These are phyloP conservation scores for Saccharomyces hybrid DNA, from an alignment of 1,139 yeast species.

Conservation along the genomic window DNA sequence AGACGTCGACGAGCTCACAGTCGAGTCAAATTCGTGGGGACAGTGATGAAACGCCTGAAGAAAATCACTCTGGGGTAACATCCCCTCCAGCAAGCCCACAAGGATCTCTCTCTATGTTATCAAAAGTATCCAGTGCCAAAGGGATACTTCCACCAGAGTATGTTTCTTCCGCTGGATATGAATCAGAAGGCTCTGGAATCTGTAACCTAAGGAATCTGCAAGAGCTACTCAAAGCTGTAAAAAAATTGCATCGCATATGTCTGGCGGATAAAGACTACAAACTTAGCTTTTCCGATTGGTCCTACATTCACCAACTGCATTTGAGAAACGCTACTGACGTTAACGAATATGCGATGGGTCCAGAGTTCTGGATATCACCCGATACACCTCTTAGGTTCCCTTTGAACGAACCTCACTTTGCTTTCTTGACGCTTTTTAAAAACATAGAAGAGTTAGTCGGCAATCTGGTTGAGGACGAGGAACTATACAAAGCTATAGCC, in stretches of 20 bases:
- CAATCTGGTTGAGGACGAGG: constrained; percentile 10
- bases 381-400: constrained; percentile 62
- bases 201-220: constrained; percentile 16
- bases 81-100: constrained; percentile 1
- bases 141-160: not conserved
- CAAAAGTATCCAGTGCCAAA: not conserved
- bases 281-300: constrained; percentile 44
- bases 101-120: not conserved
- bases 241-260: constrained; percentile 25
- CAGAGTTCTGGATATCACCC: constrained; percentile 51
- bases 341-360: constrained; percentile 18
- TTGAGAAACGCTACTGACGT: constrained; percentile 26
- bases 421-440: constrained; percentile 34
- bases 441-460: constrained; percentile 18
- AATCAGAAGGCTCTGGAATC: constrained; percentile 10
- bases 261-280: constrained; percentile 33
- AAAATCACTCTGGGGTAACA: constrained; percentile 3
- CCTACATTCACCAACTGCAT: constrained; percentile 31
- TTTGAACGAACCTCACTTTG: constrained; percentile 56
- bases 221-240: constrained; percentile 24
- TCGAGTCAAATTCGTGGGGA: constrained; percentile 2
- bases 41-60: constrained; percentile 7
- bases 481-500: not conserved
- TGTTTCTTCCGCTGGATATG: not conserved
- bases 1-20: not conserved